Base-by-base conservation (phyloP, 78 protist genomes). In the Dictyostelium capitatum region DNA sequence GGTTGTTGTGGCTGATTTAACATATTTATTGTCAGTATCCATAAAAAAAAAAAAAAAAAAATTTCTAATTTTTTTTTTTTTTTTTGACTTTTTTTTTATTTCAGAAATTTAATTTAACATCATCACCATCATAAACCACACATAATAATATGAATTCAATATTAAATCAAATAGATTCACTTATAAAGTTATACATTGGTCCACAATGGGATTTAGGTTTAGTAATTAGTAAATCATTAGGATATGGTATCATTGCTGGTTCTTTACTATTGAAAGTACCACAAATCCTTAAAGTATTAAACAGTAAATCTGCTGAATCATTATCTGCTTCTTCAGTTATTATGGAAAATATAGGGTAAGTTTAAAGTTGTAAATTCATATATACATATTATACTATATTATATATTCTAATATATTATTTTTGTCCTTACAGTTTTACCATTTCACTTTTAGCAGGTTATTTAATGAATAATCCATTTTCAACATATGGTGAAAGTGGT, bases 211-310 rank as follows among this genome's bases (percentile, higher is more conserved):
- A 73, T 47, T 9, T 85, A 23, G 43, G 67, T 19, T 20, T 89
- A n/a, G 73, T 92, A 4, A 72, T 92, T 30, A 65, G 82, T 50
- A 81, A 90, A 83, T 82, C 90, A 4, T 84, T 96, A 30, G 81
- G 96, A 12, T 81, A 81, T 83, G 96, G 79, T 47, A 94, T 96
- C 72, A 67, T 96, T 25, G 41, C 80, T 8, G 90, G 91, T 32
- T 80, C 95, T 32, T 23, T 94, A 14, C n/a, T 89, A n/a, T 46
- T 97, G 10, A 97, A 97, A 87, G 78, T 97, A 5, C 98, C 98
- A 73, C 98, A 97, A 84, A 96, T 97, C 53, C 25, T 95, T 57
- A 97, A 97, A 64, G 82, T 97, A n/a, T 73, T 75, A 7, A 7
- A 43, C 14, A 82, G 82, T 9, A 62, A 83, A 14, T 69, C 81